These are phyloP conservation scores for Didymella keratinophila DNA, from an alignment of 2,329 filamentous ascomycete species.

Conservation along the genomic window DNA sequence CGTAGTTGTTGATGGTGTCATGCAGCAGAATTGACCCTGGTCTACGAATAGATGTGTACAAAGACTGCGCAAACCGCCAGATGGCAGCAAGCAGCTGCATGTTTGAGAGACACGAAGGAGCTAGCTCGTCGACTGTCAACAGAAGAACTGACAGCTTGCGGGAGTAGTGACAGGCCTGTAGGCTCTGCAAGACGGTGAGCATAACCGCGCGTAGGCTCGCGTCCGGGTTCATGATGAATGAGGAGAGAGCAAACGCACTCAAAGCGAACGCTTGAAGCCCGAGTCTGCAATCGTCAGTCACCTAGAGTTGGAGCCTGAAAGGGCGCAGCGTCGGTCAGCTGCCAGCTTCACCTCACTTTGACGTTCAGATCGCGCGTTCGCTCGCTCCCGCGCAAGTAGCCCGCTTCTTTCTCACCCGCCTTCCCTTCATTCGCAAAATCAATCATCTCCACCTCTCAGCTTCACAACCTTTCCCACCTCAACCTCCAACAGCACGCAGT, in stretches of 20 bases:
- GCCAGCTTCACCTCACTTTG: slow-evolving; percentile 10
- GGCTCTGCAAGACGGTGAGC: not conserved
- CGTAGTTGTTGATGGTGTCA: not conserved
- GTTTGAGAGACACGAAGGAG: not conserved
- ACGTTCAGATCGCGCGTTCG: slow-evolving; percentile 3
- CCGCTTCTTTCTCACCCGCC: not conserved
- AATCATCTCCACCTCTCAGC: not conserved
- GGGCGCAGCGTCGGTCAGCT: not conserved
- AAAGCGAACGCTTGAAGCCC: not conserved
- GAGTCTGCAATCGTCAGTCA: slow-evolving; percentile 9
- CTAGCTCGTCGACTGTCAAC: not conserved
- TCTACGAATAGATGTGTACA: not conserved
- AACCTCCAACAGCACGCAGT: not conserved
- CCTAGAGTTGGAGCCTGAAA: slow-evolving; percentile 8
- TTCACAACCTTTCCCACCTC: not conserved
- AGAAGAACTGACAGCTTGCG: not conserved
- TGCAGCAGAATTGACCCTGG: not conserved
- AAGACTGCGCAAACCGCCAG: not conserved
- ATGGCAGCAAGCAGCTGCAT: not conserved
- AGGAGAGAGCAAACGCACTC: not conserved
- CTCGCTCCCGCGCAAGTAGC: not conserved
- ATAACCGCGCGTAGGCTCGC: too few species aligned
- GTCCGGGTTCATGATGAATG: too few species aligned
- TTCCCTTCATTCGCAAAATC: not conserved
- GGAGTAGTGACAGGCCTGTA: not conserved